Base-by-base conservation (phyloP, 1,284 basidiomycete genomes). In the Bondarzewia mesenterica region DNA sequence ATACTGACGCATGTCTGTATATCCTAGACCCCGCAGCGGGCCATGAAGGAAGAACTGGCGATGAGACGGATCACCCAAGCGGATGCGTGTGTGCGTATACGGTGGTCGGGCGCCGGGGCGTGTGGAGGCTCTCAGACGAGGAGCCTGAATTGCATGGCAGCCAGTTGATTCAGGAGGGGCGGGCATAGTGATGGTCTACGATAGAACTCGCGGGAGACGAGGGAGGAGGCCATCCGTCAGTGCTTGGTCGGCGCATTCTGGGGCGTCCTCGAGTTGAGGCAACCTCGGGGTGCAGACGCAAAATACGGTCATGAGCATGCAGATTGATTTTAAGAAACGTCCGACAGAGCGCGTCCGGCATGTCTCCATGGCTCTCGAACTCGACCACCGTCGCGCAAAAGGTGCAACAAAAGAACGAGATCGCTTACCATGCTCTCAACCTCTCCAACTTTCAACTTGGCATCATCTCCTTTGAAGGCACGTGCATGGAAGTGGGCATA, bases 161-260 rank as follows among this genome's bases (percentile, higher is more conserved):
- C 55, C 55, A 53, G 41, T 50, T 56, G 32, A 56, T 47, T 26
- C 52, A 42, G 21, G 54, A 56, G 6, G 54, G 51, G 10, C 51
- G 52, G 32, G 46, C 37, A 29, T 39, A 47, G 47, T 32, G 32
- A 35, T 45, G 46, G 32, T 42, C 40, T 18, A n/a, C n/a, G n/a
- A n/a, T n/a, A n/a, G n/a, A n/a, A n/a, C n/a, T n/a, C n/a, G 25
- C 29, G 15, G 16, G 29, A 23, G 25, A 44, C 7, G 43, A 12
- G 12, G 29, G 15, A 44, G 43, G 27, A 32, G 43, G 43, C 5
- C 7, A 3, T 10, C 29, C 43, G 22, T 44, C 43, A 7, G 23
- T 7, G 27, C n/a, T 26, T 16, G 15, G 16, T 23, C 29, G 25
- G 18, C n/a, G 12, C 43, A 32, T 8, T 7, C 14, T 7, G 25